phyloP scores from a whole-genome alignment of 148 eudicot species.

The Pouteria glomerata region DNA sequence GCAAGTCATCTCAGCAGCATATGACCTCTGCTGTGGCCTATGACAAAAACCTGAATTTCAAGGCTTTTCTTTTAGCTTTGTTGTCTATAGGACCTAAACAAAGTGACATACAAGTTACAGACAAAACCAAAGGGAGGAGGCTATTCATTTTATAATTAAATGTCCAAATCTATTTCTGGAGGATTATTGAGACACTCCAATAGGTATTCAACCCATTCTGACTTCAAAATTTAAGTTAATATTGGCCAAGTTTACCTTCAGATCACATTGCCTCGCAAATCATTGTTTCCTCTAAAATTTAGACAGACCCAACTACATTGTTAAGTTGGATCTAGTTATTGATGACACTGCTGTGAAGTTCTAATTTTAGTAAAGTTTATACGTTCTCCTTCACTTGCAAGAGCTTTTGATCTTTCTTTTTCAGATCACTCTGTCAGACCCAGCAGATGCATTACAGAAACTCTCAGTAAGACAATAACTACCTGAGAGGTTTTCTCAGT shows the following conservation, averaged over 20 bases:
- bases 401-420: conserved; percentile 14
- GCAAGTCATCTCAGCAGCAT: not conserved
- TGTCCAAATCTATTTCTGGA: not conserved
- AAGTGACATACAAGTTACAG: not conserved
- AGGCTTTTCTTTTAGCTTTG: not conserved
- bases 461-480: conserved; percentile 56
- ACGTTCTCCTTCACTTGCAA: conserved; percentile 9
- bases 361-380: not conserved
- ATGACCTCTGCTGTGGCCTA: too few relatives aligned
- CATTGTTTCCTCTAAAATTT: not conserved
- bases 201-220: not conserved
- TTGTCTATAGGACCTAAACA: not conserved
- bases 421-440: conserved; percentile 54
- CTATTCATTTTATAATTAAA: not conserved
- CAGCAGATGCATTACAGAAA: conserved; percentile 61
- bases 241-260: not conserved
- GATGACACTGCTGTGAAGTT: conserved; percentile 1
- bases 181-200: not conserved
- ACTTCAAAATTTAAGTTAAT: not conserved
- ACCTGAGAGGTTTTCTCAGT: not conserved
- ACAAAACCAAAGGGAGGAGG: not conserved
- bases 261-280: too few relatives aligned
- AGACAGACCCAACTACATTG: not conserved
- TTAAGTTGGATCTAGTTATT: not conserved
- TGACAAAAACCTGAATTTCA: not conserved